phyloP scores from a whole-genome alignment of 2,329 filamentous ascomycete genomes.

The Rhexocercosporidium sp. region DNA sequence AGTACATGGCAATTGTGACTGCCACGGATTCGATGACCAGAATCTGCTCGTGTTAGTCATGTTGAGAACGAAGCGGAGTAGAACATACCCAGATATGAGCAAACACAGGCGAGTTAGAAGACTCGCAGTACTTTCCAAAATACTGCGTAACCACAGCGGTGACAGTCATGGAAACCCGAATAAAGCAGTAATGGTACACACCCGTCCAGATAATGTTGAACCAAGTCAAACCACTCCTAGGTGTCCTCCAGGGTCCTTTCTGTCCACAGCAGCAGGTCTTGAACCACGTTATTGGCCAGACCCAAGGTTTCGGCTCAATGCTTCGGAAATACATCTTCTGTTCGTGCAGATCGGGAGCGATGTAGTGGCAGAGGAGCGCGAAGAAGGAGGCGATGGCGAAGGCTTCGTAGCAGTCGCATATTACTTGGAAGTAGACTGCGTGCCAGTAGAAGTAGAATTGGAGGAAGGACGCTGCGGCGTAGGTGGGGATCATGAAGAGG shows the following conservation, averaged over 20 bases:
- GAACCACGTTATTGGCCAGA: constrained; percentile 73
- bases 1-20: constrained; percentile 87
- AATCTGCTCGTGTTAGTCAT: constrained; percentile 49
- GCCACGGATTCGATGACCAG: constrained; percentile 72
- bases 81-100: constrained; percentile 78
- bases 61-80: background rate
- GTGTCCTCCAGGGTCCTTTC: constrained; percentile 73
- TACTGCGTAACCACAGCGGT: constrained; percentile 76
- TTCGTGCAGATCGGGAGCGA: constrained; percentile 75
- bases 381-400: constrained; percentile 91
- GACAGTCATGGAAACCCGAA: constrained; percentile 79
- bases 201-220: constrained; percentile 87
- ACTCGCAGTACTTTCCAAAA: constrained; percentile 75
- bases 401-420: constrained; percentile 87
- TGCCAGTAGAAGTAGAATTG: constrained; percentile 77
- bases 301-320: constrained; percentile 73
- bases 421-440: constrained; percentile 79
- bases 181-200: constrained; percentile 85
- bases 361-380: constrained; percentile 79
- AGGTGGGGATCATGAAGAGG: constrained; percentile 85
- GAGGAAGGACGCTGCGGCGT: constrained; percentile 75
- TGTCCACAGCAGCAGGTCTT: constrained; percentile 73
- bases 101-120: constrained; percentile 77
- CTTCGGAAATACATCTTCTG: constrained; percentile 83
- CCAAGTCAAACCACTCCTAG: constrained; percentile 83